Evolutionary conservation across 257 asterid genomes (phyloP).

Genomic region (Solanum tarijense): DNA sequence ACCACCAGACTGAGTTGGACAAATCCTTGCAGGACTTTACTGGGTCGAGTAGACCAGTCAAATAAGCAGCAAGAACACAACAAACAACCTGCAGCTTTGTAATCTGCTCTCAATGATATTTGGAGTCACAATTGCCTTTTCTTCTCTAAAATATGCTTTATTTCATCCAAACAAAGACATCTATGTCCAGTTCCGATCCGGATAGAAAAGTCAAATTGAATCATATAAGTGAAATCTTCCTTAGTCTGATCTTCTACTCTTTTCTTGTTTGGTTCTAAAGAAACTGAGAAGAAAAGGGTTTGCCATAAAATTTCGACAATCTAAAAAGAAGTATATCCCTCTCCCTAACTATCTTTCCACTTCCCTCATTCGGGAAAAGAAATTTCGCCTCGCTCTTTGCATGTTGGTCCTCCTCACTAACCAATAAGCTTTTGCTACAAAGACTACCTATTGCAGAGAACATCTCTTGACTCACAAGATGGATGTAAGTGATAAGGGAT

Average conservation of each 20-base stretch:
- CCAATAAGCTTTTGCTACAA: too few relatives aligned
- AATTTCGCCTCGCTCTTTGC: too few relatives aligned
- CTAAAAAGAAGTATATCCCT: neutral
- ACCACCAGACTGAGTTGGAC: slow-evolving; percentile 44
- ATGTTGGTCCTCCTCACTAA: too few relatives aligned
- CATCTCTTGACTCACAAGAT: too few relatives aligned
- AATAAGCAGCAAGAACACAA: slow-evolving; percentile 8
- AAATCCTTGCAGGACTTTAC: slow-evolving; percentile 63
- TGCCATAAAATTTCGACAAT: neutral
- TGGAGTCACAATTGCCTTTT: slow-evolving; percentile 67
- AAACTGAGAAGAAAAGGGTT: neutral
- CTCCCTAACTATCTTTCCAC: neutral
- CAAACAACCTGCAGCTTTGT: neutral
- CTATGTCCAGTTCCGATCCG: too few relatives aligned
- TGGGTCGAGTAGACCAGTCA: slow-evolving; percentile 78
- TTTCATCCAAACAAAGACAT: slow-evolving; percentile 28
- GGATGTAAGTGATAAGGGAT: too few relatives aligned
- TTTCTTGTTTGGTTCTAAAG: neutral
- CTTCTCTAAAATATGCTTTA: slow-evolving; percentile 81
- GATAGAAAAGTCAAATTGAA: too few relatives aligned
- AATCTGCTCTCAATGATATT: slow-evolving; percentile 44
- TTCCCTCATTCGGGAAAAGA: too few relatives aligned
- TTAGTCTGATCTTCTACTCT: neutral
- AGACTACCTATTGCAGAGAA: too few relatives aligned
- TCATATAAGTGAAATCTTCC: too few relatives aligned